phyloP scores from a whole-genome alignment of 192 early-diverging fungal genomes.

The Chytriomyces sp. region DNA sequence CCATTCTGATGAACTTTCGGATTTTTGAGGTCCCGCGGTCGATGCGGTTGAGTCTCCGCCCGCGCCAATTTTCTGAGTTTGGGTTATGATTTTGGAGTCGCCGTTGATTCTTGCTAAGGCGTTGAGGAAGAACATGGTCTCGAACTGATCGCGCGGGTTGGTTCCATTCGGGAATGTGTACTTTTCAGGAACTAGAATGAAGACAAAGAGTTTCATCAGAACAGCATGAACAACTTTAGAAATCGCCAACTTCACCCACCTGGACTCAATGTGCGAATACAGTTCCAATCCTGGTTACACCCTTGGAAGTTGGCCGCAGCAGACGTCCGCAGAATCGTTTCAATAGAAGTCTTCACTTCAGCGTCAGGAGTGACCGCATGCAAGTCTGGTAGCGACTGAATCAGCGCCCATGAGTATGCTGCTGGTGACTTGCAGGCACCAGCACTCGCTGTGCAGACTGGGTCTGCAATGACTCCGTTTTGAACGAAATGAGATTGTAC shows the following conservation, averaged over 20 bases:
- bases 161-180: constrained; percentile 35
- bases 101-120: constrained; percentile 5
- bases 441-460: background rate
- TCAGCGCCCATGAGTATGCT: constrained; percentile 19
- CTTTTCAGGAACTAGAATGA: background rate
- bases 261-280: constrained; percentile 12
- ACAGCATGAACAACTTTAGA: background rate
- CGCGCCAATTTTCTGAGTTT: background rate
- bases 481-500: background rate
- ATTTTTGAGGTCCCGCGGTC: background rate
- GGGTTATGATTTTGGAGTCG: background rate
- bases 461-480: background rate
- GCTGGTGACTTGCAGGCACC: background rate
- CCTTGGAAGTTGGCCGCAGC: background rate
- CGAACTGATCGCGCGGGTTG: constrained; percentile 30
- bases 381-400: constrained; percentile 2
- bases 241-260: background rate
- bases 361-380: background rate
- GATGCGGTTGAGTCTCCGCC: background rate
- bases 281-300: constrained; percentile 19
- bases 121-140: constrained; percentile 22
- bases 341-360: background rate
- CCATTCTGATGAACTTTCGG: background rate
- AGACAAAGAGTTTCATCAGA: too few species aligned
- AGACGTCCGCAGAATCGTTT: background rate